phyloP scores from a whole-genome alignment of 139 green algal species.

The Picochlorum sp. region DNA sequence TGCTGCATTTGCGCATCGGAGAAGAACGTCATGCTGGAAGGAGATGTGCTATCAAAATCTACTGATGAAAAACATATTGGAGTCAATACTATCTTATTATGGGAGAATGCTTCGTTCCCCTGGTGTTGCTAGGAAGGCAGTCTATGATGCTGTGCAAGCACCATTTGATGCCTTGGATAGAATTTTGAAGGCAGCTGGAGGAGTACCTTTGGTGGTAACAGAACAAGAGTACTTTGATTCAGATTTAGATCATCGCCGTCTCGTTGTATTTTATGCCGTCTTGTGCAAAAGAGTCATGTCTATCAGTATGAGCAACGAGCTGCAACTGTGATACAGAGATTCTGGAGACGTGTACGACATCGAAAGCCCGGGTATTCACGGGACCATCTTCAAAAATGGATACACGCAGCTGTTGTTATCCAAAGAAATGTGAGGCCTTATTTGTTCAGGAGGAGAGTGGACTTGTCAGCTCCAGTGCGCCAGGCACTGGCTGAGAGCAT shows the following conservation, averaged over 20 bases:
- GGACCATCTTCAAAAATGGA: constrained; percentile 36
- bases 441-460: constrained; percentile 22
- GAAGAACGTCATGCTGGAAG: no score
- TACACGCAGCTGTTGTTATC: constrained; percentile 37
- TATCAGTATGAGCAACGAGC: constrained; percentile 51
- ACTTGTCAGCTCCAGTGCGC: not conserved
- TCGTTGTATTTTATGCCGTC: constrained; percentile 60
- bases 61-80: no score
- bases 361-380: constrained; percentile 18
- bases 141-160: no score
- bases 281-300: constrained; percentile 49
- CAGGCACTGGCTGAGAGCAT: constrained; percentile 1
- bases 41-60: no score
- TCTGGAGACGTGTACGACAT: constrained; percentile 30
- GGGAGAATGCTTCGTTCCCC: no score
- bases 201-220: not conserved
- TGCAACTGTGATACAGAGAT: constrained; percentile 51
- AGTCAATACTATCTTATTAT: no score
- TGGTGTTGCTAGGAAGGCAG: no score
- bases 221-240: constrained; percentile 55
- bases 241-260: constrained; percentile 49
- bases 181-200: not conserved
- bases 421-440: constrained; percentile 30
- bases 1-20: no score
- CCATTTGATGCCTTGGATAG: no score